These are phyloP conservation scores for Naganishia friedmannii DNA, from an alignment of 768 basidiomycete species.

Conservation along the genomic window DNA sequence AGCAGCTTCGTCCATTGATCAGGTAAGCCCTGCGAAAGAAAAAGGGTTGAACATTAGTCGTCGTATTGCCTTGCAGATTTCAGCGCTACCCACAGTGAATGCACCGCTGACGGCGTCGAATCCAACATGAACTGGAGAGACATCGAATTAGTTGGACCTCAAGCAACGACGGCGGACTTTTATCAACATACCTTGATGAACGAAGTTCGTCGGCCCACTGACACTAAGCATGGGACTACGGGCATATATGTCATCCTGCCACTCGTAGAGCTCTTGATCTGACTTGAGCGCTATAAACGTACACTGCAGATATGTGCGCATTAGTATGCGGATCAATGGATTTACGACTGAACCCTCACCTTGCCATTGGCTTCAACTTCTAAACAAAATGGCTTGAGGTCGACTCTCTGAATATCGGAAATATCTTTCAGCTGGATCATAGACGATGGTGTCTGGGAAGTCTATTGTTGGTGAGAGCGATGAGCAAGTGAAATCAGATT, in stretches of 20 bases:
- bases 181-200: conserved; percentile 65
- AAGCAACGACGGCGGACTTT: not conserved
- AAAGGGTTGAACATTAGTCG: not conserved
- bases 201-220: conserved; percentile 89
- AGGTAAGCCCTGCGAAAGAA: conserved; percentile 70
- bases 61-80: not conserved
- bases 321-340: not conserved
- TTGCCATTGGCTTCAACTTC: conserved; percentile 81
- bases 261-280: conserved; percentile 91
- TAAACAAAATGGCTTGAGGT: conserved; percentile 91
- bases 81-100: conserved; percentile 70
- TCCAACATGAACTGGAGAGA: conserved; percentile 73
- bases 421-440: conserved; percentile 72
- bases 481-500: not conserved
- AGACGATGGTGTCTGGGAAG: conserved; percentile 55
- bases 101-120: conserved; percentile 90
- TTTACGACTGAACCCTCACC: conserved; percentile 54
- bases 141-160: not conserved
- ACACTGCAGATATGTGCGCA: conserved; percentile 49
- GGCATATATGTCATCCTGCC: conserved; percentile 95
- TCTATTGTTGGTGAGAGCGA: conserved; percentile 30
- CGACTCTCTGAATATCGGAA: conserved; percentile 81
- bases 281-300: conserved; percentile 66
- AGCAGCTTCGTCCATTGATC: conserved; percentile 97
- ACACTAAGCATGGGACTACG: conserved; percentile 90